Evolutionary conservation across 352 stramenopile genomes (phyloP), one percentile per base, ranked within the genome.

Genomic region (Phytopythium helicoides): DNA sequence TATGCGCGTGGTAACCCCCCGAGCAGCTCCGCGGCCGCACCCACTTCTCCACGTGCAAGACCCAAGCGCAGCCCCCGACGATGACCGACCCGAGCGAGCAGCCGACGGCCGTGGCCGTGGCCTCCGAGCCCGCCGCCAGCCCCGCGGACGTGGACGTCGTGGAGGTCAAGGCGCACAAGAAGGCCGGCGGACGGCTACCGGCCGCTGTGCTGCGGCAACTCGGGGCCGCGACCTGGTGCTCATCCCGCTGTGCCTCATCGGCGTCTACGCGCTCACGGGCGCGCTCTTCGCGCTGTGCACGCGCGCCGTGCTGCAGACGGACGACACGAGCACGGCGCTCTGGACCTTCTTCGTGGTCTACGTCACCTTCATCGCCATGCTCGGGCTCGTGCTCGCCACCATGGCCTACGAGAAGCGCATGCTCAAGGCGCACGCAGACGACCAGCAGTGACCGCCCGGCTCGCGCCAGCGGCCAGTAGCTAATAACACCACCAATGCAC

Each of bases 341-440:
- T 92, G 81, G 81, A 68, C 73, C 39, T 89, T 92, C 66, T 92
- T 90, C 53, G 77, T 70, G 26, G 63, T 89, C 57, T 92, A 85
- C 56, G 71, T 77, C 16, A 60, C 62, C 44, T 89, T 87, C 62
- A 31, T 89, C 45, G 54, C 56, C 52, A 71, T 89, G 65, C 75
- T 92, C 40, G 64, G 60, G 48, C 62, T 87, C 50, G 75, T 89
- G 54, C 74, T 92, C 40, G 66, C 40, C 35, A 76, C 79, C 39
- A 80, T 71, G 52, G 64, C 71, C 15, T 89, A 87, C 73, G 76
- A 89, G 39, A 81, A 84, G 58, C 68, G 61, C 36, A 73, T 83
- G 68, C 55, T 81, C 38, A 60, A 81, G 51, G 75, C 71, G 21
- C 48, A 78, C 59, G 60, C 73, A 22, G 50, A 83, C 19, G 68